These are phyloP conservation scores for Neurospora crassa DNA, from an alignment of 2,329 filamentous ascomycete species.

Conservation along the genomic window DNA sequence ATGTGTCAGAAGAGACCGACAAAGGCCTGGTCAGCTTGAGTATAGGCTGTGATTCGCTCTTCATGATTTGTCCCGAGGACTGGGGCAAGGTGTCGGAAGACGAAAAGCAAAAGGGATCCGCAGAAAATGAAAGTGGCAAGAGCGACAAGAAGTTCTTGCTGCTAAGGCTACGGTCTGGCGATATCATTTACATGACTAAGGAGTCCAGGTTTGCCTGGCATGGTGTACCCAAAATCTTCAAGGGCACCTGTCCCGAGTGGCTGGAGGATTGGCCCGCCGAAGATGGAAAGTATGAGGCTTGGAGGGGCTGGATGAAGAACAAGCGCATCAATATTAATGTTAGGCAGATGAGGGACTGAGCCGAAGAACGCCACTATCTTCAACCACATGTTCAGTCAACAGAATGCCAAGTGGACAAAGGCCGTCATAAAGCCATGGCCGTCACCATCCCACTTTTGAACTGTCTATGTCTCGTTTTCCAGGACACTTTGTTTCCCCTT, in stretches of 20 bases:
- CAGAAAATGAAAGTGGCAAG: not conserved
- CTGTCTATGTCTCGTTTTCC: not conserved
- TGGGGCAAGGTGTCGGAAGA: conserved; percentile 21
- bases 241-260: conserved; percentile 67
- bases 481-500: not conserved
- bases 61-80: conserved; percentile 65
- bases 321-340: conserved; percentile 92
- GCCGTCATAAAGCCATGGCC: not conserved
- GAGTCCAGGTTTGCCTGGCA: conserved; percentile 87
- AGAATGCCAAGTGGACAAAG: not conserved
- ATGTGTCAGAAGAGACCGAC: conserved; percentile 79
- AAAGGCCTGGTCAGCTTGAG: conserved; percentile 76
- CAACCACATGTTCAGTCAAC: not conserved
- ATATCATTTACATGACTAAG: conserved; percentile 82
- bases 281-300: conserved; percentile 49
- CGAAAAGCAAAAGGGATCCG: conserved; percentile 11
- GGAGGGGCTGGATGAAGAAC: conserved; percentile 78
- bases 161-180: conserved; percentile 69
- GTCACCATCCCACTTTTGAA: not conserved
- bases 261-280: conserved; percentile 64
- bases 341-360: conserved; percentile 65
- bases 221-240: conserved; percentile 79
- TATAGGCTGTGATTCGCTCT: conserved; percentile 82
- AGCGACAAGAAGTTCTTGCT: conserved; percentile 41
- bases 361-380: not conserved